phyloP scores from a whole-genome alignment of 805 yeast genomes.

The Hanseniaspora occidentalis region DNA sequence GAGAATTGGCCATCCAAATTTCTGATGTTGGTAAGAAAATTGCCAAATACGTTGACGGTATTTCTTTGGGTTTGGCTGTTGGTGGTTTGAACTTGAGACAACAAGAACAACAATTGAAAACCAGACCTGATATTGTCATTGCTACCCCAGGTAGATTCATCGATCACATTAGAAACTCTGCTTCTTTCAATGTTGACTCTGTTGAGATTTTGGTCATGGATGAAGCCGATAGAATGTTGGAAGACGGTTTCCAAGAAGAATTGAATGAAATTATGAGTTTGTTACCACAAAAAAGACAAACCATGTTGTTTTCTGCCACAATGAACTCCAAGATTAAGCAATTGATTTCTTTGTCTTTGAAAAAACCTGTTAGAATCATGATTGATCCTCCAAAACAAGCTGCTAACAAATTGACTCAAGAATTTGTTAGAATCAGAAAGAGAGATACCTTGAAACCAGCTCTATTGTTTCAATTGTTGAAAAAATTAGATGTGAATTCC shows the following conservation, averaged over 20 bases:
- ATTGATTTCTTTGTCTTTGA: constrained; percentile 74
- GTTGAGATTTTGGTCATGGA: constrained; percentile 90
- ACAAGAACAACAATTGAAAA: constrained; percentile 87
- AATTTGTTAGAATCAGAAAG: constrained; percentile 87
- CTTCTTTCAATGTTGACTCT: constrained; percentile 78
- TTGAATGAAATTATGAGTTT: constrained; percentile 78
- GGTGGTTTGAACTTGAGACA: constrained; percentile 94
- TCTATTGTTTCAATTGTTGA: constrained; percentile 56
- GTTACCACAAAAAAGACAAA: constrained; percentile 86
- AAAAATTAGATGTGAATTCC: constrained; percentile 47
- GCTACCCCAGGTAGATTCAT: constrained; percentile 99
- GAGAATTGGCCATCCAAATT: constrained; percentile 96
- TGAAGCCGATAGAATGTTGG: constrained; percentile 98
- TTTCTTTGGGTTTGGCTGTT: constrained; percentile 89
- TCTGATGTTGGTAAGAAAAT: constrained; percentile 84
- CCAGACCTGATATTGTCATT: constrained; percentile 90
- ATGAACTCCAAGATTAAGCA: constrained; percentile 91
- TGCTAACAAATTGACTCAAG: constrained; percentile 81
- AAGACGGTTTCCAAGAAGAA: constrained; percentile 96
- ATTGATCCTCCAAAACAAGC: constrained; percentile 94
- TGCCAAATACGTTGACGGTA: constrained; percentile 59
- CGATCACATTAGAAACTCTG: constrained; percentile 92
- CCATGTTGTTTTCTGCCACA: constrained; percentile 90
- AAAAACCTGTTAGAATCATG: constrained; percentile 88
- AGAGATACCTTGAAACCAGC: constrained; percentile 80